Percentiles rank a stretch among this genome's conserved stretches.
These are phyloP conservation scores for Aegilops longissima DNA, from an alignment of 176 grass and related monocot genomes.

Conservation along the genomic window DNA sequence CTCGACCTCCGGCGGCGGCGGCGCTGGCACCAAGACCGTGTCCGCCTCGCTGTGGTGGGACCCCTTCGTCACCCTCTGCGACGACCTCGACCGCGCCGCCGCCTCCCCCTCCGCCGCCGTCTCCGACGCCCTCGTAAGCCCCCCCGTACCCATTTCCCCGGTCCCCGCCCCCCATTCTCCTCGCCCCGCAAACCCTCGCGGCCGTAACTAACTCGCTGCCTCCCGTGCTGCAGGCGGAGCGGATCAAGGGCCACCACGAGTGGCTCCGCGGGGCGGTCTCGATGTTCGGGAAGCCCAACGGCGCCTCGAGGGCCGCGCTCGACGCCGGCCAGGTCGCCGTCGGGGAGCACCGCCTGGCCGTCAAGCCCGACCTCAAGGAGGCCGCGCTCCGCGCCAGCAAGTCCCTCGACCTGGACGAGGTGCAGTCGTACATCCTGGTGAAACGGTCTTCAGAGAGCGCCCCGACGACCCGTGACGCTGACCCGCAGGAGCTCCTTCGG, in stretches of 20 bases:
- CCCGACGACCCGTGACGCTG: conserved; percentile 34
- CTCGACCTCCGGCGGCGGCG: neutral
- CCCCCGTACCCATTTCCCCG: neutral
- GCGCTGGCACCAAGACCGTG: conserved; percentile 31
- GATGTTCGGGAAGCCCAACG: conserved; percentile 61
- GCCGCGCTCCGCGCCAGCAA: conserved; percentile 61
- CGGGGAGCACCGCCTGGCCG: conserved; percentile 46
- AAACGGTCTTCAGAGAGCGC: conserved; percentile 41
- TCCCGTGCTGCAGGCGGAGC: conserved; percentile 53
- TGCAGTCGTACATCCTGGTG: conserved; percentile 93
- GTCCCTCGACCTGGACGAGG: conserved; percentile 81
- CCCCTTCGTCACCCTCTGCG: conserved; percentile 67
- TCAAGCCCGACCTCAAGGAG: conserved; percentile 65
- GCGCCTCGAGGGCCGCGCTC: conserved; percentile 54
- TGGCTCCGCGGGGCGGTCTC: conserved; percentile 70
- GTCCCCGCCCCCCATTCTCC: no score
- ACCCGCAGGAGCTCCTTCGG: conserved; percentile 55
- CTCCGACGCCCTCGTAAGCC: conserved; percentile 55
- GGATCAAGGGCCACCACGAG: conserved; percentile 56
- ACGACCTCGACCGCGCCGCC: conserved; percentile 72
- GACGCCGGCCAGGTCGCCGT: conserved; percentile 46
- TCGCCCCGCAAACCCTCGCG: neutral
- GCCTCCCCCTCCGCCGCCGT: conserved; percentile 40
- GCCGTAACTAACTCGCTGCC: neutral
- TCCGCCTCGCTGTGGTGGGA: conserved; percentile 85